A percentile compares a stretch with the other conserved stretches of the same genome.
These are phyloP conservation scores for Rhododendron griersonianum DNA, from an alignment of 148 eudicot species.

Conservation along the genomic window DNA sequence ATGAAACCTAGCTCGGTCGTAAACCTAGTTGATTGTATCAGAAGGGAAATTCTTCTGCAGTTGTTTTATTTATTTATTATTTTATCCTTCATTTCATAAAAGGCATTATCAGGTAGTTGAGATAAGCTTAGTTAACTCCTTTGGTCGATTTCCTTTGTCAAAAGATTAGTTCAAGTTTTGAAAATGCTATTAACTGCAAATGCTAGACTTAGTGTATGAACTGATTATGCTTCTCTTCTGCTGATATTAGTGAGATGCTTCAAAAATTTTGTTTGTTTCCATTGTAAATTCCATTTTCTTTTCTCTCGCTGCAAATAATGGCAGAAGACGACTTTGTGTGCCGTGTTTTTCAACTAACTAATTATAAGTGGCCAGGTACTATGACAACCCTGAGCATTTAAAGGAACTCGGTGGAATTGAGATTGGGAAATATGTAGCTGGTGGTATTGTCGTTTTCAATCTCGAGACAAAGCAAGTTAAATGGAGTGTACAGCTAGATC, in stretches of 20 bases:
- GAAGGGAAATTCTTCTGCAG: neutral
- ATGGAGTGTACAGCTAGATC: conserved; percentile 74
- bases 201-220: neutral
- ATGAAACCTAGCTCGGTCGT: neutral
- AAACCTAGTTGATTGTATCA: neutral
- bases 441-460: conserved; percentile 94
- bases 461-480: conserved; percentile 96
- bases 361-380: conserved; percentile 64
- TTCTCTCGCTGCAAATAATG: neutral
- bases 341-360: conserved; percentile 7
- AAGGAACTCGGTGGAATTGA: conserved; percentile 92
- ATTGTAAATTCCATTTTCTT: neutral
- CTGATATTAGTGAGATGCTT: neutral
- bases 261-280: neutral
- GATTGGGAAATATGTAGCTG: conserved; percentile 90
- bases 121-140: neutral
- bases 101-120: neutral
- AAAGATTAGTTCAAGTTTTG: neutral
- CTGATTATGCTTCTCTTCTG: neutral
- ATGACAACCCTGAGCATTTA: conserved; percentile 89
- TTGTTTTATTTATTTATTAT: neutral
- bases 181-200: neutral
- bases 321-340: neutral
- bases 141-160: neutral
- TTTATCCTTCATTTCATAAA: neutral